A percentile compares a stretch with the other conserved stretches of the same genome.
Conservation (phyloP, 371 early-diverging fungal genomes). For the Haplosporangium sp. region DNA sequence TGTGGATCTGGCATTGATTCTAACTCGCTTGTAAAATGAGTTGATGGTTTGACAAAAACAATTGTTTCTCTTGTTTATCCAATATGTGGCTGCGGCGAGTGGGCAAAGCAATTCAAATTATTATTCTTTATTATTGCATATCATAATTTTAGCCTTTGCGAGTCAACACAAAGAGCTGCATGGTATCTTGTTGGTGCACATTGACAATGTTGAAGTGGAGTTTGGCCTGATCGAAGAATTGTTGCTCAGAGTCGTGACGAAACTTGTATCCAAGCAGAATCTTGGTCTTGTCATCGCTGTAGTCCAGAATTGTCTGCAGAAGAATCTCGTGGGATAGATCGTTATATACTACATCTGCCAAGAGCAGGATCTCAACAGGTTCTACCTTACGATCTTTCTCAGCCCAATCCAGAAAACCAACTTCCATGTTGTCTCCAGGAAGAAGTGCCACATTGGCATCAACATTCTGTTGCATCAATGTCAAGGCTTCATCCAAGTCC, state of each 20-base stretch:
- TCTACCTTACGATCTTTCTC: constrained; percentile 51
- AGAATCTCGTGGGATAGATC: constrained; percentile 46
- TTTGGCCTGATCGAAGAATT: constrained; percentile 53
- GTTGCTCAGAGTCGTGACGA: constrained; percentile 47
- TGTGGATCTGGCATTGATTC: constrained; percentile 33
- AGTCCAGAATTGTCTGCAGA: constrained; percentile 49
- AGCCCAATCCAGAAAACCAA: constrained; percentile 55
- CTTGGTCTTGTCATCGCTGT: constrained; percentile 47
- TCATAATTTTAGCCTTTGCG: constrained; percentile 21
- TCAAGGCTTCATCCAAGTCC: constrained; percentile 49
- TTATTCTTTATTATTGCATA: neutral
- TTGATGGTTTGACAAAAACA: neutral
- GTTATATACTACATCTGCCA: constrained; percentile 56
- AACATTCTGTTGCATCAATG: constrained; percentile 54
- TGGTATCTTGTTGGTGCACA: constrained; percentile 54
- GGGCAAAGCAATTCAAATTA: neutral
- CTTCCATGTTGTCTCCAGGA: constrained; percentile 42
- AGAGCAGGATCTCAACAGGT: constrained; percentile 48
- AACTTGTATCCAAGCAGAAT: constrained; percentile 56
- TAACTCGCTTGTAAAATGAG: neutral
- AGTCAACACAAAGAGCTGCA: constrained; percentile 55
- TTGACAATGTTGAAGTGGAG: constrained; percentile 34
- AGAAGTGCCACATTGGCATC: constrained; percentile 43
- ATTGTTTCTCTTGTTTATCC: neutral
- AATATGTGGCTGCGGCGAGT: neutral